Base-by-base conservation (phyloP, 1,139 yeast genomes). In the Suhomyces atakaporum region DNA sequence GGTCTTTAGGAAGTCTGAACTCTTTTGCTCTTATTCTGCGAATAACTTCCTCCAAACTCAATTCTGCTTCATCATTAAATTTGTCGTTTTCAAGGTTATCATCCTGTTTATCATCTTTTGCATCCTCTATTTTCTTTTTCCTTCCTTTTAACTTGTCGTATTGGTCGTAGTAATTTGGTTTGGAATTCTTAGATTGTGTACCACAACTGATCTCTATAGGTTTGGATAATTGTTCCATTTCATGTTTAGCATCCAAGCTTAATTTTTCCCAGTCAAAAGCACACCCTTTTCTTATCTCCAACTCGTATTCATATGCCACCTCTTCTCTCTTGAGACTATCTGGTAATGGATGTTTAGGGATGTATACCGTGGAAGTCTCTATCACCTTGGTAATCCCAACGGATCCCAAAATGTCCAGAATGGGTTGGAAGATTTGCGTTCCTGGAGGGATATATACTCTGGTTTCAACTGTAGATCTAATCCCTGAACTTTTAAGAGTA, bases 231-330 rank as follows among this genome's bases (percentile, higher is more conserved):
- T 23, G 24, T n/a, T 27, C 26, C 25, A 38, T 23, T 19, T 38
- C 41, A 12, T 7, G 15, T 16, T 28, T 35, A n/a, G 41, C 41
- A 16, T 34, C 41, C 16, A 18, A 10, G 11, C 35, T 29, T 26
- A 38, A 31, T 21, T 33, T 38, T 15, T 38, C 41, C 41, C 41
- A 38, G 19, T 38, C 41, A 22, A 38, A 38, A 11, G 41, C 41
- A 31, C 41, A 38, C 5, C 41, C 41, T 20, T 26, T 31, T 33
- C 41, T 33, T 12, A 38, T 38, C 22, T 38, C 41, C 31, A 33
- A 23, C 12, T 38, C 41, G 21, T 38, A 38, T 6, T 31, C 35
- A 16, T 31, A 29, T 4, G 29, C 29, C 3, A 38, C 38, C 3
- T 34, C 32, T 16, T 38, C 38, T 19, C 41, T 25, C 15, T 29